Evolutionary conservation across 2,329 filamentous ascomycete genomes (phyloP), one percentile per base, ranked within the genome.

Genomic region (Cytospora piceae): DNA sequence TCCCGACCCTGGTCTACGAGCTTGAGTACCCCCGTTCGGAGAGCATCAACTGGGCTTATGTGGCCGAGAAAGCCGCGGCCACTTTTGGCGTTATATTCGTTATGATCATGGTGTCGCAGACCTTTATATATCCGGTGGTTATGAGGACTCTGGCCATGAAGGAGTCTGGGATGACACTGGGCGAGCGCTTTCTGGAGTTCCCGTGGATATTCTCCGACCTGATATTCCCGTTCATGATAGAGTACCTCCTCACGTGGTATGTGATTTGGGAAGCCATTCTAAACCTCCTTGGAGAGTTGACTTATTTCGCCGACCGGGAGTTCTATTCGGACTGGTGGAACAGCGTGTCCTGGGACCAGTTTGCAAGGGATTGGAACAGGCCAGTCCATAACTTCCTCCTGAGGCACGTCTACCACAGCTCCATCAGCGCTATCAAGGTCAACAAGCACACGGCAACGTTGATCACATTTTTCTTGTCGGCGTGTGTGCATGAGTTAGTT

Each of bases 1-100:
- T 94, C 12, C 91, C 91, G 4, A 94, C 91, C 0, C 79, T 93
- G 5, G 89, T 93, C 17, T 94, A 94, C 74, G 91, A 94, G 74
- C 83, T 91, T 54, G 88, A 91, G 71, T 94, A 94, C 72, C 91
- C 91, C 2, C 84, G 90, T 53, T 81, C 82, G 6, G 85, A 91
- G 22, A 80, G 76, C 5, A 90, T 92, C 69, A 87, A 90, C 75
- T 93, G 90, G 90, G 81, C 79, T 69, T 94, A 94, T 72, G 89
- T 92, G 4, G 82, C 84, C 8, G 91, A 94, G 75, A 94, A 94
- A 75, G 78, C 83, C 1, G 81, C 82, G 0, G 91, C 91, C 2
- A 89, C 88, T 20, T 85, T 93, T 66, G 91, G 91, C 8, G 82
- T 91, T 64, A 85, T 93, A 49, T 88, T 89, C 72, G 86, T 93